These are phyloP conservation scores for Xylariaceae sp. DNA, from an alignment of 2,329 filamentous ascomycete species.

Conservation along the genomic window DNA sequence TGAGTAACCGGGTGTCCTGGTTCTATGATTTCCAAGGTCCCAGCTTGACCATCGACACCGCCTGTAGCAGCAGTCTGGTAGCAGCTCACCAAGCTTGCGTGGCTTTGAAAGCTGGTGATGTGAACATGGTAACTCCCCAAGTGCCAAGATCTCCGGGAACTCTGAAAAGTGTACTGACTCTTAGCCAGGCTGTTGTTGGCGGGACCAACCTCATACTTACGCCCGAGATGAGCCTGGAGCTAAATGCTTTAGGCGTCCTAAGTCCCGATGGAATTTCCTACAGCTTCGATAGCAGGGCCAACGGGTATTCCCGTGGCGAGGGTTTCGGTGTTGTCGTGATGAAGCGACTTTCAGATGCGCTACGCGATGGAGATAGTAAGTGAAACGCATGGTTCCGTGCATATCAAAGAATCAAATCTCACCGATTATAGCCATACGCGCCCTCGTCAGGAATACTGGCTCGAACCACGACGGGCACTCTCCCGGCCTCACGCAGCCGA, in stretches of 20 bases:
- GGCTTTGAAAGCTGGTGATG: slow-evolving; percentile 10
- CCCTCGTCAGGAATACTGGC: slow-evolving; percentile 30
- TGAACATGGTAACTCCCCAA: slow-evolving; percentile 6
- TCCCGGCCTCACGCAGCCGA: slow-evolving; percentile 24
- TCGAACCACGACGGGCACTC: slow-evolving; percentile 36
- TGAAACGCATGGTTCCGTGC: slow-evolving; percentile 32
- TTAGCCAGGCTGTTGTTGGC: slow-evolving; percentile 14
- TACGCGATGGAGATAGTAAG: not conserved
- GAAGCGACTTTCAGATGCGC: not conserved
- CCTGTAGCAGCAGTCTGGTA: slow-evolving; percentile 22
- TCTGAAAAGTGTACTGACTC: too few relatives aligned
- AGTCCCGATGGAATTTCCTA: slow-evolving; percentile 13
- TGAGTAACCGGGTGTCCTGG: slow-evolving; percentile 14
- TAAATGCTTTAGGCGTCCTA: slow-evolving; percentile 13
- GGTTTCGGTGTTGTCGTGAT: slow-evolving; percentile 33
- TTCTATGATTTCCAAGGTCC: slow-evolving; percentile 16
- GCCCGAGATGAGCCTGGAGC: slow-evolving; percentile 10
- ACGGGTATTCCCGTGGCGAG: slow-evolving; percentile 47
- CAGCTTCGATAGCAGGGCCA: slow-evolving; percentile 34
- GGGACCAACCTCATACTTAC: slow-evolving; percentile 14
- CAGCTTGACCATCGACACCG: slow-evolving; percentile 18
- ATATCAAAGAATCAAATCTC: slow-evolving; percentile 33
- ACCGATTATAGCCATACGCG: slow-evolving; percentile 25
- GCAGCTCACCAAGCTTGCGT: slow-evolving; percentile 13
- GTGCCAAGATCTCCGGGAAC: not conserved